Conservation (phyloP, 352 stramenopile species). For the Thalassiosira ordinaria region DNA sequence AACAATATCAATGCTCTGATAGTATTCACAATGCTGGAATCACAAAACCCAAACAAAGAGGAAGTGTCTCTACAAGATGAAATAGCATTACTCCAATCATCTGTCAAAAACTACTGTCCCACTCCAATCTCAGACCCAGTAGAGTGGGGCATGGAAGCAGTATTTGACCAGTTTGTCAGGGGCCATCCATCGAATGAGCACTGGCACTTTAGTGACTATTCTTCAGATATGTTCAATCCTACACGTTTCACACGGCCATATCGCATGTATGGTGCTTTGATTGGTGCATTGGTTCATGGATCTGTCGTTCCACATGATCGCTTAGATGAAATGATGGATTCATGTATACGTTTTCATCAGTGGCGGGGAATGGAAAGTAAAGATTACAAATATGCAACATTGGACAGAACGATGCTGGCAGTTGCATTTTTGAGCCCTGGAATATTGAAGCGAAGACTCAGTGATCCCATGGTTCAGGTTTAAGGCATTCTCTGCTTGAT, state of each 20-base stretch:
- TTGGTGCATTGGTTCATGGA: slow-evolving; percentile 8
- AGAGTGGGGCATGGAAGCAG: slow-evolving; percentile 23
- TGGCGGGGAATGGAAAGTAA: no score
- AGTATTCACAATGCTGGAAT: slow-evolving; percentile 19
- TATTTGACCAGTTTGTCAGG: slow-evolving; percentile 26
- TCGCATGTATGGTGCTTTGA: slow-evolving; percentile 22
- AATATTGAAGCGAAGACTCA: not conserved
- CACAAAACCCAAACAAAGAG: not conserved
- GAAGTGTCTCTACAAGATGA: not conserved
- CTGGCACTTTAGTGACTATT: no score
- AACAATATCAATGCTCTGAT: slow-evolving; percentile 29
- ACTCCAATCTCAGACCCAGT: slow-evolving; percentile 23
- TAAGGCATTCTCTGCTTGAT: no score
- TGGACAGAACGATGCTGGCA: slow-evolving; percentile 12
- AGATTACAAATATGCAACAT: not conserved
- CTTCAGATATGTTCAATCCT: slow-evolving; percentile 3
- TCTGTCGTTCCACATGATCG: not conserved
- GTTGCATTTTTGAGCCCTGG: slow-evolving; percentile 12
- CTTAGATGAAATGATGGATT: not conserved
- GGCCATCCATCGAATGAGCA: slow-evolving; percentile 8
- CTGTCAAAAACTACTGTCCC: slow-evolving; percentile 1
- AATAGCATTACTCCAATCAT: not conserved
- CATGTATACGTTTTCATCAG: slow-evolving; percentile 11
- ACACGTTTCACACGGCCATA: slow-evolving; percentile 4
- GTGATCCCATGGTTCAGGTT: slow-evolving; percentile 11